Percentiles rank a stretch among this genome's conserved stretches.
Evolutionary conservation across 2,329 filamentous ascomycete genomes (phyloP).

Genomic region (Claviceps fusiformis): DNA sequence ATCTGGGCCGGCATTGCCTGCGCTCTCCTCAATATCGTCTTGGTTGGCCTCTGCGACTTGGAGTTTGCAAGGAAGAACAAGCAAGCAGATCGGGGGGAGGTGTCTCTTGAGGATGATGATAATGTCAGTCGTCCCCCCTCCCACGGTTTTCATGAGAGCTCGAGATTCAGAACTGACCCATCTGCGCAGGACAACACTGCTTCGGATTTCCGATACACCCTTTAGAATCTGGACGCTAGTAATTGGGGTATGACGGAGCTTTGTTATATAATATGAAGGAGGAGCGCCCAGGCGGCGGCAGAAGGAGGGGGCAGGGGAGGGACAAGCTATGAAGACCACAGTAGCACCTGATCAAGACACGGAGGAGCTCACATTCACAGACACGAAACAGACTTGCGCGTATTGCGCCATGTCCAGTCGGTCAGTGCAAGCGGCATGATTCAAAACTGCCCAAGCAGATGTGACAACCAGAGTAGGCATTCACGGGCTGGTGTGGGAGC

Average conservation of each 20-base stretch:
- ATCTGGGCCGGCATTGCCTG: constrained; percentile 42
- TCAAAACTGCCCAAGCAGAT: not conserved
- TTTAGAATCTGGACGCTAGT: not conserved
- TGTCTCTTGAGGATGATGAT: constrained; percentile 31
- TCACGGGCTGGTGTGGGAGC: not conserved
- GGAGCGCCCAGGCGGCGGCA: too few relatives aligned
- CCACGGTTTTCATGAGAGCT: not conserved
- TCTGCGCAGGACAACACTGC: not conserved
- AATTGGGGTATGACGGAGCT: not conserved
- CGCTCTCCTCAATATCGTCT: constrained; percentile 29
- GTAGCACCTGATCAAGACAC: not conserved
- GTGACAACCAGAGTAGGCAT: not conserved
- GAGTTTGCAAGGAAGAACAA: constrained; percentile 31
- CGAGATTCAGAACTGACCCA: not conserved
- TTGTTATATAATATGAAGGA: not conserved
- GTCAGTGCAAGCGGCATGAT: not conserved
- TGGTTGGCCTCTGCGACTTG: constrained; percentile 28
- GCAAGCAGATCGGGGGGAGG: constrained; percentile 39
- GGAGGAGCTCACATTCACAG: not conserved
- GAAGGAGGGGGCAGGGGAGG: too few relatives aligned
- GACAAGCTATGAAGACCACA: not conserved
- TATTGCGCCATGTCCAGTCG: not conserved
- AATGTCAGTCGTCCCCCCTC: constrained; percentile 26
- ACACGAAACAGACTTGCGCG: not conserved
- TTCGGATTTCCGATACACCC: constrained; percentile 4